phyloP scores from a whole-genome alignment of 2,329 filamentous ascomycete genomes.

The Clonostachys rhizophaga region DNA sequence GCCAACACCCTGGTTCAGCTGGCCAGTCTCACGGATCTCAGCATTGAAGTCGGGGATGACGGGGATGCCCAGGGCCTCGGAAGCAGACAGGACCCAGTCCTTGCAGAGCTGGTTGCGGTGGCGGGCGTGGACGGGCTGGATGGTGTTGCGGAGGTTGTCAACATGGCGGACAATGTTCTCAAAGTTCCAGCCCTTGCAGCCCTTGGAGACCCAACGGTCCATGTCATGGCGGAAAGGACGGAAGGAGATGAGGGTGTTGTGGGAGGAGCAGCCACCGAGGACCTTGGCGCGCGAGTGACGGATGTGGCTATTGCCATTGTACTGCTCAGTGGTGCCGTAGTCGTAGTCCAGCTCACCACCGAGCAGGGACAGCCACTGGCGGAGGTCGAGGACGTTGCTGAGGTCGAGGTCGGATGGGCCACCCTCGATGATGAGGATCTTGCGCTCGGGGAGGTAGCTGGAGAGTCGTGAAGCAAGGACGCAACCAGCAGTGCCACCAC shows the following conservation, averaged over 20 bases:
- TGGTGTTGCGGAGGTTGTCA: constrained; percentile 83
- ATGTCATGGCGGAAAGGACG: constrained; percentile 86
- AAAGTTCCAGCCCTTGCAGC: constrained; percentile 83
- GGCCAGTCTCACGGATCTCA: constrained; percentile 70
- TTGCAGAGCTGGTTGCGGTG: constrained; percentile 89
- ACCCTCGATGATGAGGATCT: constrained; percentile 78
- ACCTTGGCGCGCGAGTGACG: constrained; percentile 91
- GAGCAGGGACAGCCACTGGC: constrained; percentile 80
- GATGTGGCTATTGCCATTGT: constrained; percentile 87
- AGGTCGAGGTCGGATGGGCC: constrained; percentile 88
- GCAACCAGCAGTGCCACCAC: constrained; percentile 82
- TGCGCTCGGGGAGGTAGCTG: constrained; percentile 78
- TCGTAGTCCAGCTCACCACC: constrained; percentile 89
- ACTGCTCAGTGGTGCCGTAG: constrained; percentile 85
- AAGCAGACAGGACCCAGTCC: constrained; percentile 83
- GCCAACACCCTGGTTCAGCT: constrained; percentile 71
- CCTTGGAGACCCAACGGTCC: constrained; percentile 76
- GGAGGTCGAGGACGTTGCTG: constrained; percentile 79
- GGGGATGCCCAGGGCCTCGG: constrained; percentile 73
- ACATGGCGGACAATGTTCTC: constrained; percentile 76
- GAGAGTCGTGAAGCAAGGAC: constrained; percentile 77
- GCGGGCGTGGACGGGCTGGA: constrained; percentile 79
- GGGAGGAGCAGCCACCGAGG: constrained; percentile 85
- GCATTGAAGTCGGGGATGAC: constrained; percentile 83
- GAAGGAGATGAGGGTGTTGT: constrained; percentile 93